Evolutionary conservation across 345 rosid genomes (phyloP), one percentile per base, ranked within the genome.

Genomic region (Acer yangbiense): DNA sequence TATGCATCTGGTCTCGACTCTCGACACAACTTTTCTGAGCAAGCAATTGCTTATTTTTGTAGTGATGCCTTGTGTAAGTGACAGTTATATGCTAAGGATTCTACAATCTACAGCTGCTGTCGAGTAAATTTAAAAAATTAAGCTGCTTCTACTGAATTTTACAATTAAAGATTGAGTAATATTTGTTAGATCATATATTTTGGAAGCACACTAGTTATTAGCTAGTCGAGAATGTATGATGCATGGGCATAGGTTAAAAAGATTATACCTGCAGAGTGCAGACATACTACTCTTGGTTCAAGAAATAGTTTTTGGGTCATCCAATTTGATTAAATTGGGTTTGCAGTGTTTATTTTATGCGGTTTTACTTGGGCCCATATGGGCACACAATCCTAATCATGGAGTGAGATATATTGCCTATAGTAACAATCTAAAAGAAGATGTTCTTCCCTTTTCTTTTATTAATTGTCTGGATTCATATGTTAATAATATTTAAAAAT

Each of bases 1-100:
- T 91, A 85, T 77, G 81, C 70, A 52, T 55, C 55, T 6, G 43
- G 7, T 69, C 50, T 63, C 8, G 9, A 29, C 11, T 68, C 48
- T 54, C 2, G 13, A 29, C 11, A 25, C 48, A 21, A 48, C 27
- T 65, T 3, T 17, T 21, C n/a, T 43, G 62, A 29, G 43, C 62
- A 18, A 20, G 55, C 9, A 27, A 54, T 23, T 41, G 52, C 48
- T 46, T 52, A 20, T 58, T n/a, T 54, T 21, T 76, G 65, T 55
- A 63, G 2, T 13, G 50, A 69, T 64, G 72, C 61, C 52, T 57
- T 57, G 32, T 35, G 50, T 44, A 12, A 41, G 46, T 29, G 60
- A 46, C 25, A 64, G 9, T 64, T 23, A 17, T 48, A 27, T 23
- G 54, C 17, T 64, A 17, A 29, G 62, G 14, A 43, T 64, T 32